Evolutionary conservation across 73 alveolate species (phyloP).

Genomic region (Paramecium caudatum): DNA sequence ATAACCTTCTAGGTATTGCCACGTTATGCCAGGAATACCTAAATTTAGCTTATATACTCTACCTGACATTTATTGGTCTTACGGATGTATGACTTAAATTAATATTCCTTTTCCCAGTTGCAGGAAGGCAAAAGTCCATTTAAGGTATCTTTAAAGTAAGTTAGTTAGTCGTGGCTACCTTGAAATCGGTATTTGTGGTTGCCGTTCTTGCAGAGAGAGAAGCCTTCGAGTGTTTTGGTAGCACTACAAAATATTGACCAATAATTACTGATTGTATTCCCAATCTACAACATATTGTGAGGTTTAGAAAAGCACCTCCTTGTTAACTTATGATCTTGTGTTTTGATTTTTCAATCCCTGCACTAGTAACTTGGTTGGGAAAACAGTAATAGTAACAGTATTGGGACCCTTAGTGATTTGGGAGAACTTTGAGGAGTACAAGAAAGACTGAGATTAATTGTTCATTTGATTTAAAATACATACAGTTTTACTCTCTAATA

Average conservation of each 20-base stretch:
- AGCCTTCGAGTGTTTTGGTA: not conserved
- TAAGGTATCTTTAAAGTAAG: not conserved
- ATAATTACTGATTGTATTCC: not conserved
- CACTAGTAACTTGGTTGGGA: not conserved
- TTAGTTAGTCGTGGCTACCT: slow-evolving; percentile 24
- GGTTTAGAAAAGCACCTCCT: not conserved
- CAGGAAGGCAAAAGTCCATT: not conserved
- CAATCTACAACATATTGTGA: slow-evolving; percentile 10
- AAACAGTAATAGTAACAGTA: not conserved
- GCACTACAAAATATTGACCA: not conserved
- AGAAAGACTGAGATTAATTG: slow-evolving; percentile 24
- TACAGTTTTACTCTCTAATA: slow-evolving; percentile 36
- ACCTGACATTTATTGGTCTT: not conserved
- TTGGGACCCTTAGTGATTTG: not conserved
- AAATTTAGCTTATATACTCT: not conserved
- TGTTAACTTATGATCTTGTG: not conserved
- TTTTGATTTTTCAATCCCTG: not conserved
- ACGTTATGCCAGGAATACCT: not conserved
- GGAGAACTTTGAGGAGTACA: slow-evolving; percentile 1
- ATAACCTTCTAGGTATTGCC: not conserved
- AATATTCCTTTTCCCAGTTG: not conserved
- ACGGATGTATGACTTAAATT: not conserved
- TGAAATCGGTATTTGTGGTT: not conserved
- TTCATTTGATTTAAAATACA: slow-evolving; percentile 4
- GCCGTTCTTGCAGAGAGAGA: not conserved